Percentiles rank a stretch among this genome's conserved stretches.
phyloP scores from a whole-genome alignment of 768 basidiomycete species.

The Omphalotus guepiniiformis region DNA sequence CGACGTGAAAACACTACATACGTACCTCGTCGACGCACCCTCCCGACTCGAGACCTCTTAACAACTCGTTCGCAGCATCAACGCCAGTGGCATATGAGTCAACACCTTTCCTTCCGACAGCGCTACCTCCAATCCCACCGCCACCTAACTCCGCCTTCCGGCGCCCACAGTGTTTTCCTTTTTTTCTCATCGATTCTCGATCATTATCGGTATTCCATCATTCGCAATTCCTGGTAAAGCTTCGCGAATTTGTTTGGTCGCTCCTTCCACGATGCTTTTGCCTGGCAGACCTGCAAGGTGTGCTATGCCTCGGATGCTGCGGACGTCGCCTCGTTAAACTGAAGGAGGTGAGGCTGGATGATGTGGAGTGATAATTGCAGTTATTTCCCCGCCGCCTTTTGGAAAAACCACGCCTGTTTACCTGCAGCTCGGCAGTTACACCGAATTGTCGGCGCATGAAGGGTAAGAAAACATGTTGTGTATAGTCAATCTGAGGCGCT shows the following conservation, averaged over 20 bases:
- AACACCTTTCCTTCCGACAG: constrained; percentile 51
- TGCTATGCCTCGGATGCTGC: constrained; percentile 42
- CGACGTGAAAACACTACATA: background rate
- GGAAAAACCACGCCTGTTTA: constrained; percentile 66
- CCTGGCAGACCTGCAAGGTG: constrained; percentile 72
- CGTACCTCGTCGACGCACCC: constrained; percentile 73
- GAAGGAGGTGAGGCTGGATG: constrained; percentile 33
- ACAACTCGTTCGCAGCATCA: constrained; percentile 56
- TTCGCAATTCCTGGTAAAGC: constrained; percentile 25
- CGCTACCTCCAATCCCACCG: constrained; percentile 65
- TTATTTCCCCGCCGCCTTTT: constrained; percentile 64
- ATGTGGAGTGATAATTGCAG: constrained; percentile 40
- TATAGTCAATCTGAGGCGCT: constrained; percentile 78
- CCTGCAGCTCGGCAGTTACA: constrained; percentile 37
- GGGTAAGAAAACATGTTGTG: constrained; percentile 59
- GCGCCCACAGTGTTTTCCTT: constrained; percentile 46
- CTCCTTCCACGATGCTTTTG: constrained; percentile 52
- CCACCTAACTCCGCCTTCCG: constrained; percentile 72
- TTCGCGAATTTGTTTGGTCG: constrained; percentile 35
- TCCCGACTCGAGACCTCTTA: constrained; percentile 53
- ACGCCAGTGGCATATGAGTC: constrained; percentile 47
- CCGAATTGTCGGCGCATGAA: constrained; percentile 61
- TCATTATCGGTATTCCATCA: constrained; percentile 31
- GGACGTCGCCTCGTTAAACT: constrained; percentile 52
- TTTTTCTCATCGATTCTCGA: constrained; percentile 37